phyloP scores from a whole-genome alignment of 306 rosid genomes.

The Echinosophora koreensis region DNA sequence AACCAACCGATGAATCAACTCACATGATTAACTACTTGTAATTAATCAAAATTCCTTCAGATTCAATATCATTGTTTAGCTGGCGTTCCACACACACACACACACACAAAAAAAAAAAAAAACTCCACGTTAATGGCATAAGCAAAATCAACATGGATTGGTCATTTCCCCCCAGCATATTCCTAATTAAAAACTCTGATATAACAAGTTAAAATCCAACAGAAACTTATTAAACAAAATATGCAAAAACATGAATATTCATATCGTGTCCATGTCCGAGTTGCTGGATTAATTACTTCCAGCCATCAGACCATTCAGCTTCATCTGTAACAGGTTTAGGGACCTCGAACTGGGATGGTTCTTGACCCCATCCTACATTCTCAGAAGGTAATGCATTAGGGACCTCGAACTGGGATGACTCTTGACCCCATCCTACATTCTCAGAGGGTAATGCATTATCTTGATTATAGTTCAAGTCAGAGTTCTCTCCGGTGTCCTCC shows the following conservation, averaged over 20 bases:
- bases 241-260: background rate
- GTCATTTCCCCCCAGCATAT: background rate
- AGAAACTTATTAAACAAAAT: background rate
- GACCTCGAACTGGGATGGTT: conserved; percentile 45
- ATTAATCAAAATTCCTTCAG: background rate
- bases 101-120: no score
- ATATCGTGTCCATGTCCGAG: background rate
- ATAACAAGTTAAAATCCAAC: conserved; percentile 2
- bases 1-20: no score
- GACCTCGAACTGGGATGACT: background rate
- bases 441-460: conserved; percentile 6
- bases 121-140: background rate
- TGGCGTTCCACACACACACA: no score
- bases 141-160: background rate
- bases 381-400: background rate
- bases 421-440: conserved; percentile 39
- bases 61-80: background rate
- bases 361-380: conserved; percentile 45
- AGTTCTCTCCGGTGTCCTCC: background rate
- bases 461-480: no score
- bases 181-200: background rate
- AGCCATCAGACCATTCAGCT: conserved; percentile 91
- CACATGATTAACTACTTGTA: background rate
- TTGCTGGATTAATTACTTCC: conserved; percentile 58
- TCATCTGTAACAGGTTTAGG: conserved; percentile 62